Evolutionary conservation across 257 asterid species (phyloP).

Genomic region (Oldenlandia corymbosa): DNA sequence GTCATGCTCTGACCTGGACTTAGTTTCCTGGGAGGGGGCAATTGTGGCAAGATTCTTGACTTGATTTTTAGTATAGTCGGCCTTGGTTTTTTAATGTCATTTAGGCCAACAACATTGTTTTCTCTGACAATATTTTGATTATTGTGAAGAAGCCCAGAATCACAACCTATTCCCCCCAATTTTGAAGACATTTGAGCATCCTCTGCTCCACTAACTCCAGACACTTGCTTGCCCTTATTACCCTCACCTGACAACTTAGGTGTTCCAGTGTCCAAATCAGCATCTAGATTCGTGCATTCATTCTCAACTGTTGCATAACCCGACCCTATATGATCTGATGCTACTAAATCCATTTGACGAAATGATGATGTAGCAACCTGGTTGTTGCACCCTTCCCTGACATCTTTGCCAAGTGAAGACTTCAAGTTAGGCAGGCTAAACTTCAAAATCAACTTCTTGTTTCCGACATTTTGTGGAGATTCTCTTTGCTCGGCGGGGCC

Average conservation of each 20-base stretch:
- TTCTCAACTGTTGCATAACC: conserved; percentile 22
- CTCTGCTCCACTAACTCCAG: conserved; percentile 9
- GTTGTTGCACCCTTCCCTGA: conserved; percentile 26
- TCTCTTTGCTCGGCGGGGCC: conserved; percentile 32
- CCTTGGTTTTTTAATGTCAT: conserved; percentile 41
- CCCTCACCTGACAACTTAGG: conserved; percentile 8
- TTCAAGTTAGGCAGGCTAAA: conserved; percentile 46
- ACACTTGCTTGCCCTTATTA: conserved; percentile 16
- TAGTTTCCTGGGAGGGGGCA: conserved; percentile 24
- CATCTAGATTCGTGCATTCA: conserved; percentile 11
- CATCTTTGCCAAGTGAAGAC: conserved; percentile 34
- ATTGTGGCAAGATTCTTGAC: conserved; percentile 36
- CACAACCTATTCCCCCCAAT: conserved; percentile 22
- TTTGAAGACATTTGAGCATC: conserved; percentile 29
- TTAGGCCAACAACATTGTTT: conserved; percentile 26
- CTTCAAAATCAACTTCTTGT: conserved; percentile 61
- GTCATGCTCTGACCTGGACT: conserved; percentile 17
- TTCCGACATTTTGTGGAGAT: conserved; percentile 35
- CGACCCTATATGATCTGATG: conserved; percentile 27
- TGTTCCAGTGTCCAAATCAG: conserved; percentile 15
- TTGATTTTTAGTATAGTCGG: conserved; percentile 49
- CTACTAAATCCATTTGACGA: conserved; percentile 28
- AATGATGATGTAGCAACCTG: conserved; percentile 44
- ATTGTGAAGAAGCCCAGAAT: conserved; percentile 24
- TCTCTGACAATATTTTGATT: conserved; percentile 25